Conservation (phyloP, 1,284 basidiomycete genomes). For the Phellinidium pouzarii region DNA sequence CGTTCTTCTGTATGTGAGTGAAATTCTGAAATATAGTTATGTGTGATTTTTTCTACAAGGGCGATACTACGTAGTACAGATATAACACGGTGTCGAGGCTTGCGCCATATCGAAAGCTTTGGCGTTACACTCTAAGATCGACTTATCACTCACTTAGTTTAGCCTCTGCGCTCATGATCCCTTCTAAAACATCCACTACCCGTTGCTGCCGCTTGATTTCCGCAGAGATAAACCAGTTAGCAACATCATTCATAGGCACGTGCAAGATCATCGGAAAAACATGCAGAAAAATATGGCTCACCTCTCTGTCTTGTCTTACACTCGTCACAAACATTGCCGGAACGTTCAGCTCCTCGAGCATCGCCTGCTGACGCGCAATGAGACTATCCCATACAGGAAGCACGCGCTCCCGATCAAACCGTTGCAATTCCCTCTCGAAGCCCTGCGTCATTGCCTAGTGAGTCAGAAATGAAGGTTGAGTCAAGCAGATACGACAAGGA, state of each 20-base stretch:
- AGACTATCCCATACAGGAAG: slow-evolving; percentile 69
- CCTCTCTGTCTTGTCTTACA: slow-evolving; percentile 47
- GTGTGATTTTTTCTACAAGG: no score
- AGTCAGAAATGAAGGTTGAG: slow-evolving; percentile 8
- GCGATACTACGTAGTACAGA: no score
- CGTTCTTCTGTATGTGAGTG: no score
- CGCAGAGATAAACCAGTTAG: slow-evolving; percentile 1
- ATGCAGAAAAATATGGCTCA: slow-evolving; percentile 27
- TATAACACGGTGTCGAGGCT: no score
- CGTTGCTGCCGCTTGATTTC: slow-evolving; percentile 37
- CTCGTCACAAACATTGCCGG: slow-evolving; percentile 63
- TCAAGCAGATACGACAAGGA: background rate
- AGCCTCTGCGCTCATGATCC: slow-evolving; percentile 27
- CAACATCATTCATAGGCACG: background rate
- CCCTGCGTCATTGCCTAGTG: slow-evolving; percentile 52
- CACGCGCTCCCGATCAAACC: slow-evolving; percentile 59
- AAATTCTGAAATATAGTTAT: no score
- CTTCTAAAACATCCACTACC: slow-evolving; percentile 45
- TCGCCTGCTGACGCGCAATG: slow-evolving; percentile 58
- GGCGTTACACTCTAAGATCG: background rate
- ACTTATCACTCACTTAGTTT: no score
- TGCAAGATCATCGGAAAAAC: background rate
- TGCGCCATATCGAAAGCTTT: no score
- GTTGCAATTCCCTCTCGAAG: slow-evolving; percentile 54
- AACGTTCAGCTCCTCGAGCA: slow-evolving; percentile 51